Base-by-base conservation (phyloP, 2,329 filamentous ascomycete species). In the Coniella vitis region DNA sequence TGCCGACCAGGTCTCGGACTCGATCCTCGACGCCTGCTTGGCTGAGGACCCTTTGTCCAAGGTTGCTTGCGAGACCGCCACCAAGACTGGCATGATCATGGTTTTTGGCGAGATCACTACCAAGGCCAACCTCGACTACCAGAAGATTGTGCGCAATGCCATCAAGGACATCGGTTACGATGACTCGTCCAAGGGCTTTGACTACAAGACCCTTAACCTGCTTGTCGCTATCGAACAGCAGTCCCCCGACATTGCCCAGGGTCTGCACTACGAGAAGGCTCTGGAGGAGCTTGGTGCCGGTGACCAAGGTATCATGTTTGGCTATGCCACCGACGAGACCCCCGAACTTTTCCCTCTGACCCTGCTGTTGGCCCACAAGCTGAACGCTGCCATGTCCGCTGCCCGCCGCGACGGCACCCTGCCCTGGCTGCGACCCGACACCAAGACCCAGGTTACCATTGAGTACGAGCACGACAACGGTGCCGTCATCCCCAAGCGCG, bases 251-350 rank as follows among this genome's bases (percentile, higher is more conserved):
- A 98, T 98, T 66, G 93, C 93, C 61, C 93, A 97, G 77, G 93
- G 93, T 80, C 88, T 98, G 50, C 89, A 97, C 80, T 95, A 95
- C 72, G 93, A 98, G 59, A 81, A 96, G 78, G 90, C 89, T 60
- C 86, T 98, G 43, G 93, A 98, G 83, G 85, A 95, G 75, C 85
- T 98, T 58, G 93, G 93, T 73, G 93, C 93, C 56, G 93, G 93
- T 86, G 93, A 98, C 75, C 93, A 98, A 80, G 93, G 93, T 79
- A 96, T 98, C 80, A 98, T 98, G 93, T 98, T 98, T 74, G 93
- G 93, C 64, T 98, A 98, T 81, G 93, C 93, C 71, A 95, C 93
- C 64, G 93, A 98, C 66, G 93, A 98, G 82, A 97, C 93, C 63
- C 90, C 91, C 55, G 93, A 98, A 78, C 82, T 95, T 62, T 87